phyloP scores from a whole-genome alignment of 1,284 basidiomycete species.

The Amylostereum areolatum region DNA sequence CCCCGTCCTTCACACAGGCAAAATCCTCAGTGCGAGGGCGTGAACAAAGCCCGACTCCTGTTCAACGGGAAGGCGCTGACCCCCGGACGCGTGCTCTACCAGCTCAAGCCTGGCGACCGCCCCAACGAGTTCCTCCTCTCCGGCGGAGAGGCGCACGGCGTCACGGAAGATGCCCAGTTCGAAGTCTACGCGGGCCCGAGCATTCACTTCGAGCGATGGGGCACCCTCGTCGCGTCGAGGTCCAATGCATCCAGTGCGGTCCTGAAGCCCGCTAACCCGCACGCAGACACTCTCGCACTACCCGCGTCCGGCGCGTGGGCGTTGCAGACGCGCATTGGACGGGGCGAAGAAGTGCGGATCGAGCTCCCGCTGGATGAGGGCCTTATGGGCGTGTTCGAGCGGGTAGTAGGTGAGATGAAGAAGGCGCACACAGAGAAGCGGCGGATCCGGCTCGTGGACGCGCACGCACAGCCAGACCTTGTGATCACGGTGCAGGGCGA shows the following conservation, averaged over 20 bases:
- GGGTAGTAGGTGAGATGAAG: neutral
- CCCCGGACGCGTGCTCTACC: slow-evolving; percentile 4
- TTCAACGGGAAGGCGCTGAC: slow-evolving; percentile 12
- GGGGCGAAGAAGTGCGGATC: neutral
- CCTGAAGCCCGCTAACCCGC: neutral
- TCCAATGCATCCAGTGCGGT: neutral
- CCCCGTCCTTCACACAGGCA: slow-evolving; percentile 4
- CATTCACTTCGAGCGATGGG: neutral
- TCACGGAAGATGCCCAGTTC: slow-evolving; percentile 10
- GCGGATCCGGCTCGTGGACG: slow-evolving; percentile 1
- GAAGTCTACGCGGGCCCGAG: slow-evolving; percentile 2
- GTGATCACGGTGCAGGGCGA: neutral
- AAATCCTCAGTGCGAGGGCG: slow-evolving; percentile 18
- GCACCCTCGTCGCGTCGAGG: neutral
- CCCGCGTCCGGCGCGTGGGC: neutral
- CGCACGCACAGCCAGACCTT: neutral
- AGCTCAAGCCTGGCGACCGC: neutral
- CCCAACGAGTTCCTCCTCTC: slow-evolving; percentile 9
- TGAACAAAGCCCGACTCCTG: slow-evolving; percentile 11
- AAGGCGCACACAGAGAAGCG: neutral
- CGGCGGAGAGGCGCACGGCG: slow-evolving; percentile 15
- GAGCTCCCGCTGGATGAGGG: neutral
- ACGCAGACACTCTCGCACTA: neutral
- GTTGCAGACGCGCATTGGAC: neutral
- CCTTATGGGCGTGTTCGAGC: neutral